Percentiles rank a stretch among this genome's conserved stretches.
Conservation (phyloP, 2,329 filamentous ascomycete species). For the Nemania sp. region DNA sequence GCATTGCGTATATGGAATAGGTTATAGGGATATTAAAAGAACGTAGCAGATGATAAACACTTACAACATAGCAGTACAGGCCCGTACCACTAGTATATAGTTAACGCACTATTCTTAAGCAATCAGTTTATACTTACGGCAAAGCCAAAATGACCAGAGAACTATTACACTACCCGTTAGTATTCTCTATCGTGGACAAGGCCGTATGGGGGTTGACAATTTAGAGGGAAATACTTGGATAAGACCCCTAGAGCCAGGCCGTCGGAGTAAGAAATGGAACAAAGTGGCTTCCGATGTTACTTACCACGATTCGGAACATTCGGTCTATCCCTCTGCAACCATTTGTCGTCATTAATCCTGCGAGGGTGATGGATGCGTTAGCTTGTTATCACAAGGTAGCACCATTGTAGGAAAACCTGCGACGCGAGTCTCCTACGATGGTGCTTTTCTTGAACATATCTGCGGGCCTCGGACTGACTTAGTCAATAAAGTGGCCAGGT, state of each 20-base stretch:
- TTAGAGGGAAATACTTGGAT: too few species aligned
- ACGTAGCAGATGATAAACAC: constrained; percentile 13
- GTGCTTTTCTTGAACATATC: not conserved
- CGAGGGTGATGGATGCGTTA: too few species aligned
- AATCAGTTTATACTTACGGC: constrained; percentile 36
- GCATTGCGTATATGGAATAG: constrained; percentile 2
- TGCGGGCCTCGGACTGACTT: constrained; percentile 17
- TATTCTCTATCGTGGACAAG: not conserved
- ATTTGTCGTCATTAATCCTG: not conserved
- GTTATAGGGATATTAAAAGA: not conserved
- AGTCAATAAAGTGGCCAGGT: constrained; percentile 31
- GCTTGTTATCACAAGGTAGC: too few species aligned
- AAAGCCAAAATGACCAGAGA: constrained; percentile 45
- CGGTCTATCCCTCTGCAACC: too few species aligned
- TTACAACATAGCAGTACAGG: constrained; percentile 44
- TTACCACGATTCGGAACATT: constrained; percentile 32
- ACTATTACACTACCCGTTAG: constrained; percentile 30
- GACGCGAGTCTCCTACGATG: not conserved
- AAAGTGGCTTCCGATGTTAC: not conserved
- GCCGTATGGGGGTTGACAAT: not conserved
- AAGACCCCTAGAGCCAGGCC: too few species aligned
- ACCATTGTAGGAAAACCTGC: too few species aligned
- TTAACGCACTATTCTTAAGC: constrained; percentile 7
- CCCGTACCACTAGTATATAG: constrained; percentile 39
- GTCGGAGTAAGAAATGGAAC: not conserved